Evolutionary conservation across 306 rosid genomes (phyloP), one percentile per base, ranked within the genome.

Genomic region (Leucaena leucocephala): DNA sequence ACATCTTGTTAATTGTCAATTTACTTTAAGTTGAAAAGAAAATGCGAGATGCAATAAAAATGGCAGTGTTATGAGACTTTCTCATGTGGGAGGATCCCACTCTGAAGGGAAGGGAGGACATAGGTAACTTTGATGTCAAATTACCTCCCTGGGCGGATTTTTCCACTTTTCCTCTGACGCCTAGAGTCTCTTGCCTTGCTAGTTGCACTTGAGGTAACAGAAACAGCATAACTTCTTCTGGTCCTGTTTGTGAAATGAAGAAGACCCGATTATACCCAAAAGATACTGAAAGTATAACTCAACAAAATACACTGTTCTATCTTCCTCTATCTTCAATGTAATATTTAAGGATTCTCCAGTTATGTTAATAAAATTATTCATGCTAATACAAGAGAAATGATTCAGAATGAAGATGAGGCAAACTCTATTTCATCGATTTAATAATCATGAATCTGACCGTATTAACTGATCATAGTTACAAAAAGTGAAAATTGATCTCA

Each of bases 81-180:
- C 22, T 16, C 70, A 15, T 21, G 14, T 38, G 17, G 38, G 46
- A 36, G 70, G 69, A 64, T 36, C 45, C 2, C 14, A 17, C 19
- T 64, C 70, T 7, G 8, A 64, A 64, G 21, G 14, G 4, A 15
- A 40, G 21, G 40, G 15, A 8, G 38, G 59, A 78, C 11, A 27
- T 45, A 59, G 44, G 21, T 75, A 65, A n/a, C 66, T 79, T 33
- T 17, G 27, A 46, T n/a, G 54, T 75, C 64, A 46, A 74, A n/a
- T 36, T 87, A 95, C 99, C 99, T 93, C 44, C 99, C 99, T 3
- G 96, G 92, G 74, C 99, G 99, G 76, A 95, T 95, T 85, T 93
- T 95, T 66, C 98, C 99, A 82, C 90, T 91, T 80, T 94, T 95
- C 63, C 86, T 93, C 86, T 93, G 99, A 33, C 98, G 96, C 85